Conservation (phyloP, 495 filamentous ascomycete species). For the Choiromyces venosus region DNA sequence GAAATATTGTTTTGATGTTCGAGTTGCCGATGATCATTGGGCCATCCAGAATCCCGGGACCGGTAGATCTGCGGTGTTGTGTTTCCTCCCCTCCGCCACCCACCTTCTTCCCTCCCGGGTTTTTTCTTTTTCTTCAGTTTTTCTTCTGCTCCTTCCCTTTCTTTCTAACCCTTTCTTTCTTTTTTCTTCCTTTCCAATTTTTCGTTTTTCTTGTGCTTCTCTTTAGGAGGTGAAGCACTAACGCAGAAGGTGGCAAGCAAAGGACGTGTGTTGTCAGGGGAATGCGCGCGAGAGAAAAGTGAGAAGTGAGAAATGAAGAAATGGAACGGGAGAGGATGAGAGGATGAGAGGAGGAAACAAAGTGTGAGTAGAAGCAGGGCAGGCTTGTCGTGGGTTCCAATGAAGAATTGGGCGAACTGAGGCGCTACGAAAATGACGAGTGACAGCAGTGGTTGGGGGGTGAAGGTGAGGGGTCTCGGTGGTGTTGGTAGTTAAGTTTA, state of each 20-base stretch:
- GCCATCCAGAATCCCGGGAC: conserved; percentile 29
- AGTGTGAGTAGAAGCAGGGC: conserved; percentile 20
- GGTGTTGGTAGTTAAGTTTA: not conserved
- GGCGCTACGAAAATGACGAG: not conserved
- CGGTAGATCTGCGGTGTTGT: conserved; percentile 31
- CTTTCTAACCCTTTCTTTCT: not conserved
- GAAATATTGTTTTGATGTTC: conserved; percentile 12
- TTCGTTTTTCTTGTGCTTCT: conserved; percentile 21
- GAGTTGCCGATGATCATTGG: conserved; percentile 21
- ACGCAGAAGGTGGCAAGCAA: conserved; percentile 17
- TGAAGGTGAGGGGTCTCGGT: not conserved
- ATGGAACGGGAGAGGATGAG: conserved; percentile 3
- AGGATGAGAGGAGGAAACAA: conserved; percentile 18
- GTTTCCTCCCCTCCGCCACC: conserved; percentile 19
- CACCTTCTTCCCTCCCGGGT: conserved; percentile 20
- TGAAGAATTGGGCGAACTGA: not conserved
- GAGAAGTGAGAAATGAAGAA: conserved; percentile 35
- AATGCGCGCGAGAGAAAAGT: conserved; percentile 29
- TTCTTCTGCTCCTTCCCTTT: conserved; percentile 21
- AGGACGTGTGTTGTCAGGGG: conserved; percentile 34
- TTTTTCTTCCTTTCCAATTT: conserved; percentile 17
- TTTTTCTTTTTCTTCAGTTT: conserved; percentile 16
- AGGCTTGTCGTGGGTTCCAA: conserved; percentile 15
- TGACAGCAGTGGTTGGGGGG: not conserved
- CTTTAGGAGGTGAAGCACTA: conserved; percentile 14